Percentiles rank a stretch among this genome's conserved stretches.
Evolutionary conservation across 2,329 filamentous ascomycete species (phyloP).

Genomic region (Monilinia laxa): DNA sequence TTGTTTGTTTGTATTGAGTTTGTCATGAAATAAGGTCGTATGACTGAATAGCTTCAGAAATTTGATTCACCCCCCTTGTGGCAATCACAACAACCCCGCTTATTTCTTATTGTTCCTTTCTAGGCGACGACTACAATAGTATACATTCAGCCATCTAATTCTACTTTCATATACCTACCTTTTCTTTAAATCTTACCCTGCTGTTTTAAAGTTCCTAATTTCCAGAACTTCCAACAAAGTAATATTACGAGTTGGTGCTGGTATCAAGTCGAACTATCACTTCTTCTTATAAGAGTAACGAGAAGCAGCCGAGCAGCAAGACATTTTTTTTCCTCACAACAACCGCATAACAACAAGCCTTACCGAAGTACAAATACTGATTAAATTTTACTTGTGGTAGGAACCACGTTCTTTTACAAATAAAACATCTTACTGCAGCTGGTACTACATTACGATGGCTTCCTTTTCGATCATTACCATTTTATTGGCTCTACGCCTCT

Average conservation of each 20-base stretch:
- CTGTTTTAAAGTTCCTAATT: neutral
- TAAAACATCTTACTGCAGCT: slow-evolving; percentile 37
- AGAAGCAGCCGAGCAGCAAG: slow-evolving; percentile 11
- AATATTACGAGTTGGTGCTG: slow-evolving; percentile 9
- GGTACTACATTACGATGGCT: slow-evolving; percentile 41
- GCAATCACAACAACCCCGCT: neutral
- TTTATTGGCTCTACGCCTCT: slow-evolving; percentile 37
- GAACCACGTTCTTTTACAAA: slow-evolving; percentile 36
- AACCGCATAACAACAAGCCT: slow-evolving; percentile 12
- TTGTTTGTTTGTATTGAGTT: neutral
- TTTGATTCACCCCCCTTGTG: slow-evolving; percentile 8
- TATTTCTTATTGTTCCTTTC: slow-evolving; percentile 7
- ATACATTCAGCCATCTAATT: slow-evolving; percentile 5
- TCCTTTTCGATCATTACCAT: slow-evolving; percentile 37
- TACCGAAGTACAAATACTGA: slow-evolving; percentile 29
- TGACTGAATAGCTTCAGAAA: slow-evolving; percentile 20
- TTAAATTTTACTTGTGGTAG: slow-evolving; percentile 25
- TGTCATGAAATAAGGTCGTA: slow-evolving; percentile 5
- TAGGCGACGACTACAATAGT: neutral
- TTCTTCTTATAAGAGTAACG: slow-evolving; percentile 3
- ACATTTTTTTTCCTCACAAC: neutral
- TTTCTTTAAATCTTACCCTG: slow-evolving; percentile 8
- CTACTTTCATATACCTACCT: neutral
- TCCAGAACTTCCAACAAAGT: neutral
- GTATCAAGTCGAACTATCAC: slow-evolving; percentile 20